Evolutionary conservation across 2,329 filamentous ascomycete species (phyloP), one percentile per base, ranked within the genome.

Genomic region (Penicillium sp.): DNA sequence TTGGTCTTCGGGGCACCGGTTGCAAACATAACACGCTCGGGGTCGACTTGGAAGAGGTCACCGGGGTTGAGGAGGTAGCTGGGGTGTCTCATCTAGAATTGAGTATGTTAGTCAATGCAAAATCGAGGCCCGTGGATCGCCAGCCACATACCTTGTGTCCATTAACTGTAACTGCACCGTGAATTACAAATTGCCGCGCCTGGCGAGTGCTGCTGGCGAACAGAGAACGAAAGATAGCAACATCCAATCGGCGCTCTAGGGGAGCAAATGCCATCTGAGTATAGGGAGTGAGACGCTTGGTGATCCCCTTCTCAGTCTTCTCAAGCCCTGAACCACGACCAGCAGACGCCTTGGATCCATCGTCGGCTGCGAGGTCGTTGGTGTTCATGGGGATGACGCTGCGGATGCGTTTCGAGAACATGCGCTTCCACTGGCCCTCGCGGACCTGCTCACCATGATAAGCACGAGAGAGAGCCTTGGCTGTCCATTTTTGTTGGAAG

Each of bases 401-500:
- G 54, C 87, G 84, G 55, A 96, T 80, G 63, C 87, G 86, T 61
- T 88, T 84, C 63, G 84, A 86, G 78, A 99, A 99, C 83, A 96
- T 92, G 70, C 89, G 88, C 74, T 89, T 83, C 94, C 94, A 99
- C 77, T 94, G 88, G 70, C 88, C 86, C 78, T 99, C 94, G 60
- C 87, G 85, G 62, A 99, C 87, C 69, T 96, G 90, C 71, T 96
- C 93, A 74, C 93, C 94, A 76, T 99, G 94, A 74, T 97, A 99
- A 58, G 82, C 86, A 62, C 94, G 86, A 39, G 90, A 84, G 59
- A 86, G 73, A 21, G 91, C 85, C 76, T 99, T 99, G 66, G 93
- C 89, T 1, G 76, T 74, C 93, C 93, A 99, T 87, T 99, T 99
- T 76, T 97, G 93, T 80, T 97, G 93, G 82, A 95, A 99, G 77